phyloP scores from a whole-genome alignment of 768 basidiomycete species.

The Pleurotus salmoneostramineus region DNA sequence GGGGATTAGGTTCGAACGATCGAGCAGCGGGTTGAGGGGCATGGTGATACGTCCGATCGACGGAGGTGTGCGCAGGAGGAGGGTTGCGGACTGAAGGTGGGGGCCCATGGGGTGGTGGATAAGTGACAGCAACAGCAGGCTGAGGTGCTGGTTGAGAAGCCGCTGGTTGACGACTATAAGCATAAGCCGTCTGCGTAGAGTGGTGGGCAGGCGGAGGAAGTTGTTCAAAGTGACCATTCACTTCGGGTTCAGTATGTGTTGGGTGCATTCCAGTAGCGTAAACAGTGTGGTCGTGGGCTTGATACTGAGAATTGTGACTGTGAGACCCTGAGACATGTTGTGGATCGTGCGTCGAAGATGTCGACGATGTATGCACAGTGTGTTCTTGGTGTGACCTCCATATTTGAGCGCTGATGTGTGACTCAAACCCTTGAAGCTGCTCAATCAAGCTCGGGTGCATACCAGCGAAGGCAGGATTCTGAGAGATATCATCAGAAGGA shows the following conservation, averaged over 20 bases:
- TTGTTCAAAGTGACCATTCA: too few species aligned
- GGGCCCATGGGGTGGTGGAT: too few species aligned
- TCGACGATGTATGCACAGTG: neutral
- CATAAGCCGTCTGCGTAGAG: too few species aligned
- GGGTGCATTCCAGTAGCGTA: too few species aligned
- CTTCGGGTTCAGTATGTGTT: too few species aligned
- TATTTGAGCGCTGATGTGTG: conserved; percentile 47
- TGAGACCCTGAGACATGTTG: too few species aligned
- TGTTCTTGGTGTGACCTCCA: conserved; percentile 35
- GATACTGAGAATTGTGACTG: too few species aligned
- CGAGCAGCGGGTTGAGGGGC: conserved; percentile 9
- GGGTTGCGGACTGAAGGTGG: too few species aligned
- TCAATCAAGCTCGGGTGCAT: conserved; percentile 55
- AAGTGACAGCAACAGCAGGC: conserved; percentile 15
- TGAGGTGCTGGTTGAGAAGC: conserved; percentile 23
- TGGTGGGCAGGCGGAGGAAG: too few species aligned
- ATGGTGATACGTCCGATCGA: neutral
- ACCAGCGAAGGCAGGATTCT: conserved; percentile 38
- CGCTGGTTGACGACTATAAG: neutral
- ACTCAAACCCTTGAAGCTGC: conserved; percentile 55
- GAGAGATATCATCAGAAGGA: conserved; percentile 24
- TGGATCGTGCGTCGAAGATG: neutral
- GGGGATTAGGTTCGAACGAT: neutral
- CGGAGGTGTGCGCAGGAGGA: neutral
- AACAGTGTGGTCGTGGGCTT: too few species aligned